Conservation (phyloP, 768 basidiomycete genomes). For the Podaxis mareebaensis region DNA sequence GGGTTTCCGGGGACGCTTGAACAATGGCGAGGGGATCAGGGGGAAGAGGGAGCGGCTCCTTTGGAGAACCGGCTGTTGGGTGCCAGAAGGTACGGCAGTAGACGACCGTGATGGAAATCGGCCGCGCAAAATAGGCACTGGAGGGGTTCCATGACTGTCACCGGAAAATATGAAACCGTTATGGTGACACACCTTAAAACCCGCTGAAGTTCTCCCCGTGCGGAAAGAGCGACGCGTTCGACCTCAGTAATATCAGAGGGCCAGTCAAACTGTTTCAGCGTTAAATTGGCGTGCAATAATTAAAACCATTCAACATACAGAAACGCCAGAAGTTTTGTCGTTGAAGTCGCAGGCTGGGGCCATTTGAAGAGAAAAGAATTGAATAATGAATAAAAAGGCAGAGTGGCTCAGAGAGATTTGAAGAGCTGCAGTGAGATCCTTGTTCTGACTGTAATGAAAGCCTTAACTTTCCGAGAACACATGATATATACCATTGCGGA, state of each 20-base stretch:
- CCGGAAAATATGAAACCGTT: background rate
- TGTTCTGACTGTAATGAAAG: no score
- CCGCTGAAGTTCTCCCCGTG: slow-evolving; percentile 62
- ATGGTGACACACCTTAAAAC: slow-evolving; percentile 45
- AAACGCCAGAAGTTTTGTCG: no score
- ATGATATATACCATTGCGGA: no score
- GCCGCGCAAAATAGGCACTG: slow-evolving; percentile 57
- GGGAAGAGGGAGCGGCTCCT: slow-evolving; percentile 26
- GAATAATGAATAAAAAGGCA: no score
- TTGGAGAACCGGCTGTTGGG: slow-evolving; percentile 20
- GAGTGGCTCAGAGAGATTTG: no score
- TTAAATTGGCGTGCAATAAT: background rate
- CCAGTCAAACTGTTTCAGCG: slow-evolving; percentile 38
- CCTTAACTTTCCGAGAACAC: no score
- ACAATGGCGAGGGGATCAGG: slow-evolving; percentile 29
- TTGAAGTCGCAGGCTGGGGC: no score
- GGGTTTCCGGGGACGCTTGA: slow-evolving; percentile 39
- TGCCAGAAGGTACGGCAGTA: slow-evolving; percentile 41
- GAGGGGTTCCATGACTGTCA: background rate
- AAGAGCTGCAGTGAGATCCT: no score
- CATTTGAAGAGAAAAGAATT: no score
- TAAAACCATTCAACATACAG: no score
- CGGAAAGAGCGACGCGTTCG: slow-evolving; percentile 58
- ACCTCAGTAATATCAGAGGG: slow-evolving; percentile 45
- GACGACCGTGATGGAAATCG: slow-evolving; percentile 50